A percentile compares a stretch with the other conserved stretches of the same genome.
Conservation (phyloP, 1,139 yeast species). For the Kazachstania sp. region DNA sequence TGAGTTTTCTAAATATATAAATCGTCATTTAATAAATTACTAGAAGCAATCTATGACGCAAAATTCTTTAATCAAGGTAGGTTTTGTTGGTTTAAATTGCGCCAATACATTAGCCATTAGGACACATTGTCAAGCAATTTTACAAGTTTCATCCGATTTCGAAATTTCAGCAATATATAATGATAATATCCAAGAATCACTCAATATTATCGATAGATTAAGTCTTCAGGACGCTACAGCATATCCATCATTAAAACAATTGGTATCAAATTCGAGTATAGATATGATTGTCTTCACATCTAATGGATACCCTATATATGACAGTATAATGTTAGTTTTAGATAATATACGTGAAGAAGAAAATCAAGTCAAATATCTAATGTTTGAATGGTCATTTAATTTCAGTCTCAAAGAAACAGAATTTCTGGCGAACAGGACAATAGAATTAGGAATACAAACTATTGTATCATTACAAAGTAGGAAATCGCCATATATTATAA, state of each 20-base stretch:
- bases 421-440: constrained; percentile 11
- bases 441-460: constrained; percentile 14
- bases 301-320: constrained; percentile 12
- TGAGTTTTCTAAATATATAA: too few relatives aligned
- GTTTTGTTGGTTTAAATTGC: constrained; percentile 16
- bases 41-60: constrained; percentile 5
- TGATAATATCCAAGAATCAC: constrained; percentile 10
- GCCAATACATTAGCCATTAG: constrained; percentile 19
- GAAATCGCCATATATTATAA: constrained; percentile 18
- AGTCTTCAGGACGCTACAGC: constrained; percentile 15
- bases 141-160: constrained; percentile 17
- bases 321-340: constrained; percentile 10
- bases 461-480: constrained; percentile 19
- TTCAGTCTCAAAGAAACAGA: constrained; percentile 12
- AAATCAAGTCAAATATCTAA: constrained; percentile 12
- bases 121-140: constrained; percentile 18
- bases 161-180: constrained; percentile 17
- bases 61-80: constrained; percentile 14
- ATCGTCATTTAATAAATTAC: neutral
- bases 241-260: constrained; percentile 13
- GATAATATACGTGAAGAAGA: constrained; percentile 7
- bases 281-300: constrained; percentile 18
- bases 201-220: constrained; percentile 13
- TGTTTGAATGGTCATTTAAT: constrained; percentile 19
- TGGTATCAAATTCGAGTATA: constrained; percentile 10